A percentile compares a stretch with the other conserved stretches of the same genome.
Conservation (phyloP, 139 green algal species). For the Trebouxia sp. region DNA sequence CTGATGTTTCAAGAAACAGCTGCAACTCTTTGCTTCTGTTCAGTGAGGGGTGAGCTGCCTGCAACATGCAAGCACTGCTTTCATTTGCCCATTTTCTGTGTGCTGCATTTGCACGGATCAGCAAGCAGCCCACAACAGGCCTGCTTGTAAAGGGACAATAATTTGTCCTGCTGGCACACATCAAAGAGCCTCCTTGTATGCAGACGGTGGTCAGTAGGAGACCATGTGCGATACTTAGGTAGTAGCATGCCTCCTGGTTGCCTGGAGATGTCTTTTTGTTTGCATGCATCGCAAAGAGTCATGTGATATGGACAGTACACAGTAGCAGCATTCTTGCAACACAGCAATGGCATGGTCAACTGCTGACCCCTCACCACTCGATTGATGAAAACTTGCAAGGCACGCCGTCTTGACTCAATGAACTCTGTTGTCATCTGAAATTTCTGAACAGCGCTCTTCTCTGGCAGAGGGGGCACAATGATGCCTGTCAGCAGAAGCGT, state of each 20-base stretch:
- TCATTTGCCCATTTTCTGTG: no score
- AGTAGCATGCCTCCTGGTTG: no score
- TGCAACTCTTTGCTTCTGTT: conserved; percentile 66
- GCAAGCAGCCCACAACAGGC: no score
- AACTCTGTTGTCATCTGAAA: conserved; percentile 90
- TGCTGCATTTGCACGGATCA: no score
- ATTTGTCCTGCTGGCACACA: neutral
- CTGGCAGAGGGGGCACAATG: conserved; percentile 90
- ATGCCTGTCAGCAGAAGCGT: no score
- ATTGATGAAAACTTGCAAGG: conserved; percentile 85
- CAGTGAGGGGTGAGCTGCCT: conserved; percentile 76
- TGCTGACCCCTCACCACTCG: conserved; percentile 63
- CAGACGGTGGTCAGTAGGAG: no score
- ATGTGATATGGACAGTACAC: no score
- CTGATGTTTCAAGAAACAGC: conserved; percentile 80
- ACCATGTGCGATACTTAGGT: no score
- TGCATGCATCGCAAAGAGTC: no score
- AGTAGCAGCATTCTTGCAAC: neutral
- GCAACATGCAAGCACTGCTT: no score
- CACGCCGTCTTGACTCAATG: conserved; percentile 81
- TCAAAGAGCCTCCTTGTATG: no score
- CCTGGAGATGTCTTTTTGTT: neutral
- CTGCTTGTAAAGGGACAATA: neutral
- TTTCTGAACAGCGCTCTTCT: conserved; percentile 92
- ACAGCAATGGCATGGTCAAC: neutral